Base-by-base conservation (phyloP, 2,329 filamentous ascomycete species). In the Sclerotiophoma versabilis region DNA sequence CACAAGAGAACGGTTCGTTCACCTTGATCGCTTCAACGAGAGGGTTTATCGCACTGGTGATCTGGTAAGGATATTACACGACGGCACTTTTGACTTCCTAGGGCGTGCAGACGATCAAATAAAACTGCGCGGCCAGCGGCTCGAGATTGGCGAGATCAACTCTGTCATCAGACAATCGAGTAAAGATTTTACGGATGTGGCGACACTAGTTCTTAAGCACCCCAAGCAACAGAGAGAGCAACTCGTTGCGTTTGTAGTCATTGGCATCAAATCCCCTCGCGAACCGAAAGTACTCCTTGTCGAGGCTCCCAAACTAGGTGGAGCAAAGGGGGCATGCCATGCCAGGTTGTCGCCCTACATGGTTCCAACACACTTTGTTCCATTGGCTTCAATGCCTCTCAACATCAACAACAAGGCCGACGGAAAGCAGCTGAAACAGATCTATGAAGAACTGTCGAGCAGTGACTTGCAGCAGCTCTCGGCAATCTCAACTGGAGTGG, bases 121-220 rank as follows among this genome's bases (percentile, higher is more conserved):
- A 58, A 98, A 98, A 72, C 82, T 97, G 3, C 86, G 93, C 10
- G 93, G 93, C 0, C 93, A 97, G 71, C 83, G 93, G 12, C 82
- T 98, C 0, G 93, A 98, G 68, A 89, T 96, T 56, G 90, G 89
- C 1, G 93, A 98, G 76, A 96, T 97, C 73, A 95, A 96, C 63
- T 87, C 93, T 42, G 85, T 89, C 8, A 91, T 96, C 64, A 87
- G 86, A 39, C 79, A 83, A 17, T 83, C 84, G 0, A 80, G 85
- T 0, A 58, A 73, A 0, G 77, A 77, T 0, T 76, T 95, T 8
- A 79, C 83, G 12, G 91, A 96, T 62, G 87, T 91, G 0, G 86
- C 87, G 3, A 96, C 92, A 0, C 77, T 96, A 12, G 90, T 97
- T 1, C 75, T 89, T 3, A 89, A 88, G 53, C 88, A 92, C 65